Evolutionary conservation across 2,329 filamentous ascomycete genomes (phyloP), one percentile per base, ranked within the genome.

Genomic region (Elsinoe arachidis): DNA sequence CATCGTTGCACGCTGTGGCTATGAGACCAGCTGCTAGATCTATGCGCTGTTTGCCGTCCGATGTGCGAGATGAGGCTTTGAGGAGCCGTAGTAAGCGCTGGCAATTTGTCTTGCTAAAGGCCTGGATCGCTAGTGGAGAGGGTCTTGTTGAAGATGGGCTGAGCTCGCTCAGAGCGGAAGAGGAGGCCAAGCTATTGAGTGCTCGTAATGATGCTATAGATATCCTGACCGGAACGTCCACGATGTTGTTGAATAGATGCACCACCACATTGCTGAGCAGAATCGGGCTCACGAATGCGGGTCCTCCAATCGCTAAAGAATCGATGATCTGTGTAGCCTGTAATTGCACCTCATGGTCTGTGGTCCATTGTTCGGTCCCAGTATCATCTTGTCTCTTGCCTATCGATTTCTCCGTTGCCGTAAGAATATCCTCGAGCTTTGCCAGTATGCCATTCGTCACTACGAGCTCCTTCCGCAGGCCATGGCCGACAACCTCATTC

Each of bases 401-500:
- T 69, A 71, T 65, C 72, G 70, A 68, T 70, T 74, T 73, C 64
- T 71, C 66, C 44, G 69, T 67, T 14, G 67, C 68, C 57, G 71
- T 70, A 38, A 86, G 70, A 54, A 82, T 70, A 35, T 76, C 74
- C 26, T 82, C 76, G 51, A 88, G 74, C 34, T 80, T 79, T 55
- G 82, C 79, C 47, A 93, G 72, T 26, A 88, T 77, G 15, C 91
- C 91, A 56, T 82, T 74, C 58, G 77, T 77, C 39, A 96, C 79
- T 77, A 86, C 91, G 58, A 82, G 73, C 72, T 92, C 86, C 73
- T 99, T 99, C 70, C 86, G 85, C 70, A 92, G 85, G 34, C 87
- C 80, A 71, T 97, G 90, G 21, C 93, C 93, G 60, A 96, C 84
- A 49, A 95, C 80, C 61, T 93, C 87, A 71, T 96, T 93, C 76